Conservation (phyloP, 2,329 filamentous ascomycete species). For the Lachnellula occidentalis region DNA sequence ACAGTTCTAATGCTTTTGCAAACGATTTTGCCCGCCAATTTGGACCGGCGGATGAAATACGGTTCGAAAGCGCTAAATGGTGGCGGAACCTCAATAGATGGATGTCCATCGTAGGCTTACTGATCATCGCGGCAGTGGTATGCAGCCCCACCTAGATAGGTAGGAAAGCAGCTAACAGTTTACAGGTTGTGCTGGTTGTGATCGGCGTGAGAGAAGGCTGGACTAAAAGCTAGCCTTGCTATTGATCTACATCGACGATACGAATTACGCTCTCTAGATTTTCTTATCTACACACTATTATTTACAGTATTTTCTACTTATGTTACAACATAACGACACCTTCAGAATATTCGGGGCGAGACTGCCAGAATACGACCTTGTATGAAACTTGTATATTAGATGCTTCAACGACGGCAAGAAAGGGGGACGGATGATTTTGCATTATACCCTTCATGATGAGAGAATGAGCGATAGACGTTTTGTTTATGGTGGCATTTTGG, state of each 20-base stretch:
- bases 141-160: neutral
- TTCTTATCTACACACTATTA: neutral
- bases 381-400: neutral
- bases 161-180: slow-evolving; percentile 1
- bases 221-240: slow-evolving; percentile 1
- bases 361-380: neutral
- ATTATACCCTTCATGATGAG: neutral
- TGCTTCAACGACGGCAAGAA: neutral
- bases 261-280: neutral
- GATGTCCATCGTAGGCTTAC: slow-evolving; percentile 52
- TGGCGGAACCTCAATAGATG: slow-evolving; percentile 58
- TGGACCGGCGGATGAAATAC: slow-evolving; percentile 28
- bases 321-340: neutral
- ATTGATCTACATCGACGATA: neutral
- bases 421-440: neutral
- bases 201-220: slow-evolving; percentile 21
- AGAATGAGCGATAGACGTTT: neutral
- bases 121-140: slow-evolving; percentile 50
- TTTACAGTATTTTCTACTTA: neutral
- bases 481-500: neutral
- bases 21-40: slow-evolving; percentile 26
- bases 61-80: slow-evolving; percentile 54
- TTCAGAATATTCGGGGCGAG: neutral
- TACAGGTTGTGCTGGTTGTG: slow-evolving; percentile 26
- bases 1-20: slow-evolving; percentile 16